Base-by-base conservation (phyloP, 768 basidiomycete species). In the Pholiota microspora region DNA sequence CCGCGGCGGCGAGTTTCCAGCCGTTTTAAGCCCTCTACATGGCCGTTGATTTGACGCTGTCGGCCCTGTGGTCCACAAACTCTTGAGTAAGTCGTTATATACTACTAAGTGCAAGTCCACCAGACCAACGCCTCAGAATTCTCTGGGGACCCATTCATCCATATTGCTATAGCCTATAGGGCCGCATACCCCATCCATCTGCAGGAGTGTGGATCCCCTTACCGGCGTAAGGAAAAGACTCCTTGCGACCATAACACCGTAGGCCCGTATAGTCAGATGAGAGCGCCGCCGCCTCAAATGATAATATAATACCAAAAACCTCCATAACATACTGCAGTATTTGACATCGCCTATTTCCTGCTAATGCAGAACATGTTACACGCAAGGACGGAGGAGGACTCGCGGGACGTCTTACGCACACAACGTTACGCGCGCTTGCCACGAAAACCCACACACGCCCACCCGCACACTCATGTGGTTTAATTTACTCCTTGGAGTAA, bases 201-300 rank as follows among this genome's bases (percentile, higher is more conserved):
- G n/a, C n/a, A n/a, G n/a, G n/a, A n/a, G n/a, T n/a, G n/a, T n/a
- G n/a, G n/a, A n/a, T n/a, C n/a, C n/a, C n/a, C 13, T 21, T 23
- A 21, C 40, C 40, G 40, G 40, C 40, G 40, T 42, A 42, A 42
- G 16, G 13, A 42, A 8, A 2, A 10, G 10, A 16, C 40, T 42
- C 7, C 35, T 21, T 34, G 16, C 13, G 15, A 12, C n/a, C 16
- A 25, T 55, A 59, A 25, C 55, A 49, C 57, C 60, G 53, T n/a
- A n/a, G n/a, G n/a, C n/a, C n/a, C n/a, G n/a, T 56, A 56, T 56
- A 55, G 57, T 45, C 54, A 58, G 54, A 58, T 58, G 54, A 48
- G 56, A 27, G 38, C 29, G 32, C 48, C 16, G 34, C 29, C 54
- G 34, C 29, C 29, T 31, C 29, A 12, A 12, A 31, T 6, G 7